Evolutionary conservation across 441 rosid species (phyloP).

Genomic region (Jatropha multifida): DNA sequence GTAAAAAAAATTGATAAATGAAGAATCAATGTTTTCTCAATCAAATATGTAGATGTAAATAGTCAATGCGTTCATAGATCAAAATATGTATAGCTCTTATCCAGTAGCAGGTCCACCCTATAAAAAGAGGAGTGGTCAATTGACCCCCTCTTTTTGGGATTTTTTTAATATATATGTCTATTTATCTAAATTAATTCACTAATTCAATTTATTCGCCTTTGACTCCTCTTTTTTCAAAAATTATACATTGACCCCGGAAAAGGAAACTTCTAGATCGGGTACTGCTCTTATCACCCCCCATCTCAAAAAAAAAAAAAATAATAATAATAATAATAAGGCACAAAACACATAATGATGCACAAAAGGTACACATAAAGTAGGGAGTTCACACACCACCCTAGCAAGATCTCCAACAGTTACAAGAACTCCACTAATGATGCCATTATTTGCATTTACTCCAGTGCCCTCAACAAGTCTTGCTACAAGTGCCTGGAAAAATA

Average conservation of each 20-base stretch:
- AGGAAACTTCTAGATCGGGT: no score
- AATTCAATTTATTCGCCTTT: no score
- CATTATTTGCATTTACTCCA: conserved; percentile 86
- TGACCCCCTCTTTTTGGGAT: no score
- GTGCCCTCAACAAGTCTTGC: conserved; percentile 94
- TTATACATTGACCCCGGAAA: no score
- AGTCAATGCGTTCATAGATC: background rate
- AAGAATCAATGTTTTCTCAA: background rate
- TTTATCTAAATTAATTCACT: no score
- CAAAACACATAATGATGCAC: background rate
- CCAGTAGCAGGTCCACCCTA: no score
- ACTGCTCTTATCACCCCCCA: no score
- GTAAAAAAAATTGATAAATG: background rate
- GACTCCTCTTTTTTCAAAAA: no score
- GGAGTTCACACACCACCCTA: conserved; percentile 81
- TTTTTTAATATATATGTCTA: no score
- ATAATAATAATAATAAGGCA: background rate
- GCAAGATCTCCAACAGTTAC: conserved; percentile 99
- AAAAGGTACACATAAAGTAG: conserved; percentile 10
- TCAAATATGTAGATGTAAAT: background rate
- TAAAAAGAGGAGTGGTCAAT: no score
- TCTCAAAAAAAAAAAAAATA: background rate
- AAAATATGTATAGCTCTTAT: background rate
- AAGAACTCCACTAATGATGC: conserved; percentile 95
- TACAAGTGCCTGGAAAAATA: conserved; percentile 84